A percentile compares a stretch with the other conserved stretches of the same genome.
phyloP scores from a whole-genome alignment of 2,329 filamentous ascomycete genomes.

The Colletotrichum scovillei region DNA sequence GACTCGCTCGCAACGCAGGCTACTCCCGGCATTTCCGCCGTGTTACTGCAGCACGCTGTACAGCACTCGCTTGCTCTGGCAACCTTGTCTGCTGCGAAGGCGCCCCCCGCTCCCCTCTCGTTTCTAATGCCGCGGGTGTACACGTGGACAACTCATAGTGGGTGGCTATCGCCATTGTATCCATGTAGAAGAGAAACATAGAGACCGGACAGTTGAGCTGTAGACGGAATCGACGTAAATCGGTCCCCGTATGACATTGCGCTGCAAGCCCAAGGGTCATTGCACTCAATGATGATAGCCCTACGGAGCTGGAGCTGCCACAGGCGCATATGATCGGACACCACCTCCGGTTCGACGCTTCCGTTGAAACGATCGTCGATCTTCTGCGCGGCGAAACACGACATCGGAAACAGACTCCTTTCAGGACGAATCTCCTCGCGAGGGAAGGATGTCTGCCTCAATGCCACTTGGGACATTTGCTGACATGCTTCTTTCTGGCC shows the following conservation, averaged over 20 bases:
- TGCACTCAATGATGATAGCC: not conserved
- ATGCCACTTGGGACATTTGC: not conserved
- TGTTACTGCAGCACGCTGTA: conserved; percentile 24
- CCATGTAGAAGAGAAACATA: not conserved
- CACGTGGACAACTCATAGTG: conserved; percentile 26
- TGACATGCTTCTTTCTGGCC: not conserved
- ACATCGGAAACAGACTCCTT: not conserved
- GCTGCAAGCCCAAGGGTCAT: not conserved
- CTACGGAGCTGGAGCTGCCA: conserved; percentile 7
- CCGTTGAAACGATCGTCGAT: conserved; percentile 17
- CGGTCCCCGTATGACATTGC: not conserved
- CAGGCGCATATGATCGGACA: not conserved
- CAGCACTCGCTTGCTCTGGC: conserved; percentile 9
- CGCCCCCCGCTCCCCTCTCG: conserved; percentile 8
- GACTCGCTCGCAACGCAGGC: not conserved
- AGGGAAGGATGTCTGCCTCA: not conserved
- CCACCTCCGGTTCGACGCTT: not conserved
- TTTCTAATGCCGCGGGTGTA: not conserved
- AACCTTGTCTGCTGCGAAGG: conserved; percentile 3
- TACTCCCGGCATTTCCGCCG: not conserved
- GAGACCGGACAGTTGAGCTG: not conserved
- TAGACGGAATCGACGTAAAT: not conserved
- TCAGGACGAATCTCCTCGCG: not conserved
- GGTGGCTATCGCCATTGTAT: not conserved
- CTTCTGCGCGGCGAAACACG: not conserved